A percentile compares a stretch with the other conserved stretches of the same genome.
Conservation (phyloP, 495 filamentous ascomycete genomes). For the Hypoxylon subgilvum region DNA sequence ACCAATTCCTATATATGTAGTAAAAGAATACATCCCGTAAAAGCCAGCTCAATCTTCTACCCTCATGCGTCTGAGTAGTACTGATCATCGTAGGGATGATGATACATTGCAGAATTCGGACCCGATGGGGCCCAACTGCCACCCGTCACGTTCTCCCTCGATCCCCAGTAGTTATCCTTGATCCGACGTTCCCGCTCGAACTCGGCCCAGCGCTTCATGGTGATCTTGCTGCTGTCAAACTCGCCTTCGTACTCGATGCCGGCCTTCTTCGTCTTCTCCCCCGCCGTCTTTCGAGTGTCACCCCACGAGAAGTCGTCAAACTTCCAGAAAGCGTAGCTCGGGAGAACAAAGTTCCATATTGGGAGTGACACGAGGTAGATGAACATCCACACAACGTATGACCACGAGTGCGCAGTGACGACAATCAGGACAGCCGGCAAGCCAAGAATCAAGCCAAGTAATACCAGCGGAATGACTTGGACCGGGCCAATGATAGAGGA, state of each 20-base stretch:
- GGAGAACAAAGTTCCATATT: slow-evolving; percentile 97
- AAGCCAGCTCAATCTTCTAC: not conserved
- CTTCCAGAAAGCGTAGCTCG: slow-evolving; percentile 97
- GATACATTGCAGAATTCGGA: slow-evolving; percentile 35
- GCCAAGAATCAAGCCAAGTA: slow-evolving; percentile 90
- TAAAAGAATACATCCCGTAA: slow-evolving; percentile 20
- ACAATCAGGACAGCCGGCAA: slow-evolving; percentile 92
- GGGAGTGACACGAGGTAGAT: slow-evolving; percentile 94
- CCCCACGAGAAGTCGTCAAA: slow-evolving; percentile 99
- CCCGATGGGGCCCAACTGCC: slow-evolving; percentile 39
- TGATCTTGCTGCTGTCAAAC: slow-evolving; percentile 97
- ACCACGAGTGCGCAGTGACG: slow-evolving; percentile 90
- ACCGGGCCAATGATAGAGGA: slow-evolving; percentile 82
- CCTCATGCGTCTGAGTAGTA: slow-evolving; percentile 59
- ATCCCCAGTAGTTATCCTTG: slow-evolving; percentile 55
- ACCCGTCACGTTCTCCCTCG: slow-evolving; percentile 52
- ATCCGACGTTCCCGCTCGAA: slow-evolving; percentile 71
- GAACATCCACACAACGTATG: slow-evolving; percentile 95
- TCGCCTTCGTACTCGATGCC: slow-evolving; percentile 90
- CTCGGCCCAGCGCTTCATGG: slow-evolving; percentile 97
- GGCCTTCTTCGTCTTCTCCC: slow-evolving; percentile 79
- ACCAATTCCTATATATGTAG: slow-evolving; percentile 22
- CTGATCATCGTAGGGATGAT: slow-evolving; percentile 55
- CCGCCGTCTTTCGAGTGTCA: slow-evolving; percentile 93
- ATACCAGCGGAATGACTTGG: slow-evolving; percentile 90